Base-by-base conservation (phyloP, 768 basidiomycete species). In the Xerocomus brunneocitrinus region DNA sequence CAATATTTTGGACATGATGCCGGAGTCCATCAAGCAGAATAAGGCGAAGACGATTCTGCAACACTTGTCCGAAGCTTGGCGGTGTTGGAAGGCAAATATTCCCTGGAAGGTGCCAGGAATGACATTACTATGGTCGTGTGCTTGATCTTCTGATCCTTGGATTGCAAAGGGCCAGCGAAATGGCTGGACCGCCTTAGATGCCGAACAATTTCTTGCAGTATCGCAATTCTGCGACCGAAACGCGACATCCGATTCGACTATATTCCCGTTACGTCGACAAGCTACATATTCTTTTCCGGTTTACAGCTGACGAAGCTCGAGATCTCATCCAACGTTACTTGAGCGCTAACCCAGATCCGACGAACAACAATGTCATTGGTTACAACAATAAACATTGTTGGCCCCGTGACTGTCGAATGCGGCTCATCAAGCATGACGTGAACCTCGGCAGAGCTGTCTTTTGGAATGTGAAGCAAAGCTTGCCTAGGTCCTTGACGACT, bases 1-100 rank as follows among this genome's bases (percentile, higher is more conserved):
- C 74, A 95, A 99, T 71, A 98, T 99, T 62, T 77, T 99, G 61
- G 95, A 98, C 76, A 98, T 98, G 95, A 98, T 98, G 95, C 97
- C 97, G 7, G 97, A 98, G 71, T 93, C 91, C 2, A 95, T 98
- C 77, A 95, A 95, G 73, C 93, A 95, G 73, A 99, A 98, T 75
- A 98, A 99, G 77, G 85, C 94, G 16, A 99, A 99, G 78, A 98
- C 97, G 9, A 98, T 99, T 59, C 67, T 99, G 67, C 97, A 99
- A 69, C 97, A 98, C 69, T 74, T 98, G 60, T 97, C 95, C 3
- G 97, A 98, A 68, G 97, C 95, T 9, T 98, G 97, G 97, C 80
- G 95, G 62, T 98, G 95, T 72, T 93, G 91, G 91, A 93, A 93
- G 71, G 91, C 91, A 4, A 93, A 93, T 66, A 93, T 99, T 63